These are phyloP conservation scores for Oenanthe sinensis DNA, from an alignment of 129 eudicot genomes.

Conservation along the genomic window DNA sequence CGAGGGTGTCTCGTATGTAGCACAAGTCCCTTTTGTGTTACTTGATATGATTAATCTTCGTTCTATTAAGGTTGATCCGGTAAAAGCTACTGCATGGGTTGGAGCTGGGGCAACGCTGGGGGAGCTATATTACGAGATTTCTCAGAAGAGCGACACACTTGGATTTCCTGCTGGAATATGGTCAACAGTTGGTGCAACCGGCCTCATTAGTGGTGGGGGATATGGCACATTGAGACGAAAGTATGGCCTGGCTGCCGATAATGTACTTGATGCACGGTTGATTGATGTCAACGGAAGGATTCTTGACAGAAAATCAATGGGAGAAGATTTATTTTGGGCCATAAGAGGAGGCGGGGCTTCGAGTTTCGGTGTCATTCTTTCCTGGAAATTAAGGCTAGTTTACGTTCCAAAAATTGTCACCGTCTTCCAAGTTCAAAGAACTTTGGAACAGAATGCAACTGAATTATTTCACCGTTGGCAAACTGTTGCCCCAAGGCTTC, in stretches of 20 bases:
- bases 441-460: background rate
- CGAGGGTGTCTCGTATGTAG: background rate
- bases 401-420: background rate
- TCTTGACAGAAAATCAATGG: conserved; percentile 1
- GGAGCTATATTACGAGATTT: background rate
- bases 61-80: background rate
- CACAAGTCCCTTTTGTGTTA: background rate
- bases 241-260: conserved; percentile 1
- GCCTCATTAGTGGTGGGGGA: conserved; percentile 3
- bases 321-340: conserved; percentile 1
- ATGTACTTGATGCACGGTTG: background rate
- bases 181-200: background rate
- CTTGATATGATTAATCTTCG: conserved; percentile 3
- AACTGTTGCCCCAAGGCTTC: background rate
- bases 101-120: background rate
- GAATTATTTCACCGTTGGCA: background rate
- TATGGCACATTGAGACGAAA: background rate
- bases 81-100: background rate
- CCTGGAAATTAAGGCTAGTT: background rate
- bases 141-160: background rate
- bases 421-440: background rate
- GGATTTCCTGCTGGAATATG: conserved; percentile 4
- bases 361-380: background rate
- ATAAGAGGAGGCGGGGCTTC: background rate
- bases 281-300: background rate